Evolutionary conservation across 78 protist genomes (phyloP).

Genomic region (Mantamonas sphyraenae): DNA sequence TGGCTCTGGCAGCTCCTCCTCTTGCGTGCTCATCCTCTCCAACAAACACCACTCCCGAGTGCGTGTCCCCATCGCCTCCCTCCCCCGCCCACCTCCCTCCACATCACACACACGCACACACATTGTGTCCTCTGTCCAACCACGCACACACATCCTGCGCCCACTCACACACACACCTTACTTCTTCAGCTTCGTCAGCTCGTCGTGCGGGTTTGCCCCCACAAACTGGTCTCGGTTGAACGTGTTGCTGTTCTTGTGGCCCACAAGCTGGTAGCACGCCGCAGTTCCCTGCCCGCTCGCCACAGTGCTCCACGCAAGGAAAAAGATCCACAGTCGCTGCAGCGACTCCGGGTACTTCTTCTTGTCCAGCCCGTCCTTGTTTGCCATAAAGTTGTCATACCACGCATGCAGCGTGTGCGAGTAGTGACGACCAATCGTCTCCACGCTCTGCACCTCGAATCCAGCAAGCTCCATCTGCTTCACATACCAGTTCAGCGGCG

Average conservation of each 20-base stretch:
- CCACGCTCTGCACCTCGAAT: conserved; percentile 38
- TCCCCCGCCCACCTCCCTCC: no score
- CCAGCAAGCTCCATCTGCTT: conserved; percentile 30
- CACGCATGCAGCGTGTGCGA: conserved; percentile 27
- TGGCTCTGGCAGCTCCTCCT: no score
- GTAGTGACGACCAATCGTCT: conserved; percentile 41
- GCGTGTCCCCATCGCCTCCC: no score
- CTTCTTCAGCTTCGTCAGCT: no score
- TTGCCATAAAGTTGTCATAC: conserved; percentile 18
- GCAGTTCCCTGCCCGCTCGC: conserved; percentile 37
- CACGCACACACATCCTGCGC: no score
- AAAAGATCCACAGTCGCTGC: conserved; percentile 14
- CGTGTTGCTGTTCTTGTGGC: conserved; percentile 27
- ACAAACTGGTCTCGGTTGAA: conserved; percentile 32
- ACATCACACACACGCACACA: no score
- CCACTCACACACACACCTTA: no score
- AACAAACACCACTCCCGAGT: no score
- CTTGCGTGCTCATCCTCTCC: no score
- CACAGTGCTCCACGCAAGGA: conserved; percentile 39
- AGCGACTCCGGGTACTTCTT: background rate
- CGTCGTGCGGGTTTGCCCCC: no score
- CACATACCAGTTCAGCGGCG: conserved; percentile 33
- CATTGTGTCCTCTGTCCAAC: no score
- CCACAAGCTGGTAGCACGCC: conserved; percentile 39
- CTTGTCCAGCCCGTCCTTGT: background rate